phyloP scores from a whole-genome alignment of 208 protist genomes.

The Leishmania gerbilli region DNA sequence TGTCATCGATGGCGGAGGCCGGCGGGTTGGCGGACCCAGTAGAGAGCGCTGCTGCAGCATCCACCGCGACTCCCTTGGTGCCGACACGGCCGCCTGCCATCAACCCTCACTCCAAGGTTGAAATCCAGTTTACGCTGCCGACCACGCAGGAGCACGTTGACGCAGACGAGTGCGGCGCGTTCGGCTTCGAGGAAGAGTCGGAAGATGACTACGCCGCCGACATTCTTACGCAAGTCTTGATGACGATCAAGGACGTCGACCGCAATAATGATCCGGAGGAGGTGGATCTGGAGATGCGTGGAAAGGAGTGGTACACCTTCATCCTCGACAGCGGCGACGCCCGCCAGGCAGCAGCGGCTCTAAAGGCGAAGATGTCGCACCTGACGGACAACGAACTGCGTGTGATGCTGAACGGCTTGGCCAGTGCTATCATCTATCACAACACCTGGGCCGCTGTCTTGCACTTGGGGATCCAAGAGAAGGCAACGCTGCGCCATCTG shows the following conservation, averaged over 20 bases:
- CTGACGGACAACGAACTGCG: neutral
- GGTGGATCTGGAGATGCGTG: neutral
- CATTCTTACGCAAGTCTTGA: neutral
- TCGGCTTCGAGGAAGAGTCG: slow-evolving; percentile 4
- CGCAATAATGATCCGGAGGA: neutral
- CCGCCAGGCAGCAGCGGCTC: slow-evolving; percentile 12
- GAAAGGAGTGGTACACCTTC: neutral
- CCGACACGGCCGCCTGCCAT: neutral
- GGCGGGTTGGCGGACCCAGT: neutral
- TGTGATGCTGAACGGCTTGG: neutral
- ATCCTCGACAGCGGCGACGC: neutral
- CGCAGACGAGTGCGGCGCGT: neutral
- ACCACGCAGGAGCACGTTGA: neutral
- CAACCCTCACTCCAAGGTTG: neutral
- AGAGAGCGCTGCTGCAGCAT: neutral
- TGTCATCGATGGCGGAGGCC: slow-evolving; percentile 9
- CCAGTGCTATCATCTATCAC: slow-evolving; percentile 3
- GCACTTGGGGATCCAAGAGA: neutral
- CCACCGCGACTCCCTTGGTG: neutral
- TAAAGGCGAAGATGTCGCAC: slow-evolving; percentile 36
- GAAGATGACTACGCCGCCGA: neutral
- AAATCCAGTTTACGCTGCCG: slow-evolving; percentile 6
- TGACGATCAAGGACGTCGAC: neutral
- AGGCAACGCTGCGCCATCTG: slow-evolving; percentile 47
- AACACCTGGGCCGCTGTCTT: neutral